Evolutionary conservation across 495 filamentous ascomycete species (phyloP), one percentile per base, ranked within the genome.

Genomic region (Daldinia childiae): DNA sequence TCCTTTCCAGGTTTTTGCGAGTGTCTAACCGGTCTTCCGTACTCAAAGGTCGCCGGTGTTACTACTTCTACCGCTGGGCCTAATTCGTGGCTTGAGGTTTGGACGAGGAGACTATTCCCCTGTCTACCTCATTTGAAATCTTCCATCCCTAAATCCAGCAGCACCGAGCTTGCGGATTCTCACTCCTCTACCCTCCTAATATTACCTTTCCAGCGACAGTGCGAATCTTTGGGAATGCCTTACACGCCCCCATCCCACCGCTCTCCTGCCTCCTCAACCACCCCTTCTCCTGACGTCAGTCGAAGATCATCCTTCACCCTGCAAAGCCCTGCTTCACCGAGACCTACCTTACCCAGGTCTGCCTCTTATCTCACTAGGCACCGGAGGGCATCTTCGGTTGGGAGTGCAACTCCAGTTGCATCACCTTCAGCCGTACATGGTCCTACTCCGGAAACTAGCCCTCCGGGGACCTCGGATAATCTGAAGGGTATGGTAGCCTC

Each of bases 181-280:
- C 36, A 62, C 63, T 45, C 60, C 59, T 54, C 58, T 66, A 68
- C 65, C 34, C 54, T 69, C 57, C 54, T 63, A 54, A 63, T 60
- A 41, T 72, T 43, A 41, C 72, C 62, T 72, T 71, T 69, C 56
- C 57, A 66, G 68, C 67, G 67, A 69, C 71, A 76, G 71, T 72
- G 77, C 81, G 79, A 26, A 72, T 68, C 66, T 14, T 61, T 76
- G 73, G 78, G 81, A 85, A 97, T 97, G 94, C 94, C 94, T 84
- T 97, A 97, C 87, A 97, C 94, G 80, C 93, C 94, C 69, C 94
- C 94, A 58, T 87, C 89, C 75, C 90, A 91, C 84, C 84, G 87
- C 83, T 94, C 93, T 76, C 93, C 92, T 83, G 86, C 89, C 76
- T 87, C 91, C 67, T 90, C 91, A 56, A 84, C 84, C 55, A 82